phyloP scores from a whole-genome alignment of 176 grass and related monocot species.

The Eleusine coracana region DNA sequence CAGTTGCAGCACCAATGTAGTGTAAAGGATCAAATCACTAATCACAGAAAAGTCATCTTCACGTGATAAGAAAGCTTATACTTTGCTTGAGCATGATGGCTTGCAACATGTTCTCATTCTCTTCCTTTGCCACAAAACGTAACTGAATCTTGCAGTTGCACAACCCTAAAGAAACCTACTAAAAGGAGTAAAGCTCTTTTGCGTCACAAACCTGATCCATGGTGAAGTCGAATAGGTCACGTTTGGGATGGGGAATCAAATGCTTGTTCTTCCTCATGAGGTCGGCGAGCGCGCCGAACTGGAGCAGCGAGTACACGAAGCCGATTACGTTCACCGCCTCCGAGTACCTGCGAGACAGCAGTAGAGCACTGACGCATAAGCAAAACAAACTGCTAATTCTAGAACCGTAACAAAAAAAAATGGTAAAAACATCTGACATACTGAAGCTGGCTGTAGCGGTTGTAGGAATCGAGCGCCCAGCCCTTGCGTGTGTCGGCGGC shows the following conservation, averaged over 20 bases:
- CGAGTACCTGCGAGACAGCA: conserved; percentile 58
- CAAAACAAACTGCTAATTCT: conserved; percentile 3
- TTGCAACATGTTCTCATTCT: not conserved
- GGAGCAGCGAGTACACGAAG: conserved; percentile 74
- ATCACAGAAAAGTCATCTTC: conserved; percentile 39
- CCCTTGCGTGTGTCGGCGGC: conserved; percentile 75
- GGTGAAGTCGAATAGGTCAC: conserved; percentile 77
- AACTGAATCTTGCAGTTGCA: conserved; percentile 38
- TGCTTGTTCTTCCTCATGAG: conserved; percentile 64
- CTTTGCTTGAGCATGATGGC: conserved; percentile 43
- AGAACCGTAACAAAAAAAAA: conserved; percentile 11
- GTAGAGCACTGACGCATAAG: not conserved
- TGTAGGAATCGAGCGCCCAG: conserved; percentile 83
- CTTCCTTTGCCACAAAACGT: conserved; percentile 26
- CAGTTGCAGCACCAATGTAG: not conserved
- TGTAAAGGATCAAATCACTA: conserved; percentile 28
- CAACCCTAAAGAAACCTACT: conserved; percentile 36
- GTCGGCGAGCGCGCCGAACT: conserved; percentile 48
- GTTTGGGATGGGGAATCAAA: conserved; percentile 55
- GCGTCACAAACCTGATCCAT: conserved; percentile 85
- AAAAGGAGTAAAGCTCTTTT: conserved; percentile 3
- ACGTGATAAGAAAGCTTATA: conserved; percentile 26
- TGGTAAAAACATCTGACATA: conserved; percentile 1
- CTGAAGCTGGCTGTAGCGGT: conserved; percentile 79
- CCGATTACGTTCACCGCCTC: conserved; percentile 87